Base-by-base conservation (phyloP, 2,329 filamentous ascomycete genomes). In the Pseudohalonectria lignicola region DNA sequence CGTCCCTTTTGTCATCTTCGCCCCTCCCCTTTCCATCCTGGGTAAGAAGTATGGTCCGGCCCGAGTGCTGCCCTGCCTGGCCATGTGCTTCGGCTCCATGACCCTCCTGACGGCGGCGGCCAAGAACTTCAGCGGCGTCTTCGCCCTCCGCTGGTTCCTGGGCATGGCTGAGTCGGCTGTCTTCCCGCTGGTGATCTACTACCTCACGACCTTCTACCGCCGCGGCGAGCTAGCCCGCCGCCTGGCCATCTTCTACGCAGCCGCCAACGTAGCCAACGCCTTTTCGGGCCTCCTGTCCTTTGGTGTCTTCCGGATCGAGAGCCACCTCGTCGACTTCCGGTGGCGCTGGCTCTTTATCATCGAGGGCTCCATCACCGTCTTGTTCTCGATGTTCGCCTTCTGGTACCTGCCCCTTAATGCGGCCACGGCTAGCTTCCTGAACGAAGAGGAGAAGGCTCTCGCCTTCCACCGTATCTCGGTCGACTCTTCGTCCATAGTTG, bases 291-390 rank as follows among this genome's bases (percentile, higher is more conserved):
- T 82, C 13, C 79, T 82, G 5, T 30, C 66, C 1, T 71, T 66
- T 43, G 66, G 60, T 23, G 61, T 68, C 11, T 68, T 70, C 47
- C 66, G 64, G 36, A 69, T 70, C 49, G 46, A 57, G 18, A 49
- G 53, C n/a, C 44, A 57, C 4, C 70, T 67, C 16, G 28, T 37
- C 35, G 35, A 37, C 18, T 37, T 30, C 17, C 8, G 35, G 17
- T 84, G 70, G 79, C 63, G 76, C 11, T 80, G 75, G 74, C 60
- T 82, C 0, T 83, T 83, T 57, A 76, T 86, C 39, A 76, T 85
- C 29, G 80, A 86, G 53, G 81, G 81, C 18, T 63, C 67, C 13
- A 66, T 80, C 41, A 85, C 80, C 1, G 60, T 85, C 18, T 61
- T 60, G 5, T 64, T 85, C 20, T 79, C 80, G 12, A 52, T 75